Percentiles rank a stretch among this genome's conserved stretches.
These are phyloP conservation scores for Hypsizygus marmoreus DNA, from an alignment of 768 basidiomycete species.

Conservation along the genomic window DNA sequence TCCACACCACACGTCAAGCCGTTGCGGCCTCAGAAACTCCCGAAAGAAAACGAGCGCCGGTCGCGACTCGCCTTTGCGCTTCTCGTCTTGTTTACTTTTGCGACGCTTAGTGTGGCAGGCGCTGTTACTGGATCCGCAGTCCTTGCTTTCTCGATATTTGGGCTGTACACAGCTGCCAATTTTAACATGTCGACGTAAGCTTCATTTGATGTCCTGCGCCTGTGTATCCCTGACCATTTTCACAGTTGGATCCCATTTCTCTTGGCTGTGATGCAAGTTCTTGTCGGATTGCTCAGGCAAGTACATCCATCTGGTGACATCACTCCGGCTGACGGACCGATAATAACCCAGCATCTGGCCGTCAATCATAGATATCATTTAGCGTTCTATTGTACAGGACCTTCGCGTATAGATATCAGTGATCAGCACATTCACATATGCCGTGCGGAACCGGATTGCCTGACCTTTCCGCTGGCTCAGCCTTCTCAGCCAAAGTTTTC, in stretches of 20 bases:
- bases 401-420: no score
- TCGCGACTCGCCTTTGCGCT: conserved; percentile 50
- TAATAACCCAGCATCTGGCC: conserved; percentile 41
- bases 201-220: neutral
- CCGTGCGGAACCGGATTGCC: no score
- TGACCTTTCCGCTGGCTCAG: no score
- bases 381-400: conserved; percentile 5
- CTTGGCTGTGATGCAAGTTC: conserved; percentile 42
- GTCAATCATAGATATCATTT: conserved; percentile 47
- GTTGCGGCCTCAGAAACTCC: conserved; percentile 11
- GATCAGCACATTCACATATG: no score
- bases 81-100: conserved; percentile 45
- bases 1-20: conserved; percentile 12
- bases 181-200: conserved; percentile 56
- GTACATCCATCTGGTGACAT: neutral
- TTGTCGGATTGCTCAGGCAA: conserved; percentile 44
- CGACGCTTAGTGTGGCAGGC: conserved; percentile 43
- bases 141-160: conserved; percentile 45
- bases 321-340: neutral
- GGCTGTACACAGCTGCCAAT: conserved; percentile 43
- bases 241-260: conserved; percentile 49
- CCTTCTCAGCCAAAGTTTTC: no score
- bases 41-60: conserved; percentile 39
- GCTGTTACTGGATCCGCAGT: conserved; percentile 49
- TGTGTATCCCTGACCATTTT: conserved; percentile 1